Percentiles rank a stretch among this genome's conserved stretches.
phyloP scores from a whole-genome alignment of 345 rosid genomes.

The Hibiscus syriacus region DNA sequence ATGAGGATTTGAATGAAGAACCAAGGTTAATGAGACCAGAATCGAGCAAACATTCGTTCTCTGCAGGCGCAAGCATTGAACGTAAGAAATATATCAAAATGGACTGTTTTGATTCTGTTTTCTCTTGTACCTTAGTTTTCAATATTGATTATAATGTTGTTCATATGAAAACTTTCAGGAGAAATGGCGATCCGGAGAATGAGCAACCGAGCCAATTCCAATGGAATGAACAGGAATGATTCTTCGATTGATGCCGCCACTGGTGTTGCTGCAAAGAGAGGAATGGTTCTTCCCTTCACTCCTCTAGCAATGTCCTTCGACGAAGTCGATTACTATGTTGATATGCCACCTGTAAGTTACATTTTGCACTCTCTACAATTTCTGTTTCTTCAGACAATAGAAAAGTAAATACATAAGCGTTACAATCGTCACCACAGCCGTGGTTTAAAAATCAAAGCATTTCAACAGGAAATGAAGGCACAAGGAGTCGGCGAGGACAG shows the following conservation, averaged over 20 bases:
- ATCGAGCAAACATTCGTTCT: constrained; percentile 21
- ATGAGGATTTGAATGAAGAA: constrained; percentile 21
- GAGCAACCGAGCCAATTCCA: constrained; percentile 12
- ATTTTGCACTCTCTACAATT: background rate
- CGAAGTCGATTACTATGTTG: constrained; percentile 38
- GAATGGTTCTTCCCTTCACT: constrained; percentile 52
- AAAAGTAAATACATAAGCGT: no score
- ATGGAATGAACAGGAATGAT: background rate
- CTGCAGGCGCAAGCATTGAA: constrained; percentile 21
- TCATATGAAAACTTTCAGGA: background rate
- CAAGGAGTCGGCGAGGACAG: constrained; percentile 66
- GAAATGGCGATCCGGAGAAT: constrained; percentile 17
- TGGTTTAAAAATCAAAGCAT: background rate
- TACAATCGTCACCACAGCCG: background rate
- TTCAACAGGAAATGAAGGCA: constrained; percentile 71
- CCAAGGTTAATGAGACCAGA: constrained; percentile 20
- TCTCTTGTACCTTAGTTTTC: background rate
- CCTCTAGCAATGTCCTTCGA: constrained; percentile 56
- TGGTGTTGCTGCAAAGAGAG: constrained; percentile 32
- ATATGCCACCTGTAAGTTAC: constrained; percentile 45
- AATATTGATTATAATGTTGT: background rate
- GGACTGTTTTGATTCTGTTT: background rate
- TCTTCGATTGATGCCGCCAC: background rate
- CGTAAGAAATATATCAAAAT: background rate
- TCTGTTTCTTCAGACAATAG: background rate